Evolutionary conservation across 1,284 basidiomycete genomes (phyloP).

Genomic region (Cryptococcus neoformans): DNA sequence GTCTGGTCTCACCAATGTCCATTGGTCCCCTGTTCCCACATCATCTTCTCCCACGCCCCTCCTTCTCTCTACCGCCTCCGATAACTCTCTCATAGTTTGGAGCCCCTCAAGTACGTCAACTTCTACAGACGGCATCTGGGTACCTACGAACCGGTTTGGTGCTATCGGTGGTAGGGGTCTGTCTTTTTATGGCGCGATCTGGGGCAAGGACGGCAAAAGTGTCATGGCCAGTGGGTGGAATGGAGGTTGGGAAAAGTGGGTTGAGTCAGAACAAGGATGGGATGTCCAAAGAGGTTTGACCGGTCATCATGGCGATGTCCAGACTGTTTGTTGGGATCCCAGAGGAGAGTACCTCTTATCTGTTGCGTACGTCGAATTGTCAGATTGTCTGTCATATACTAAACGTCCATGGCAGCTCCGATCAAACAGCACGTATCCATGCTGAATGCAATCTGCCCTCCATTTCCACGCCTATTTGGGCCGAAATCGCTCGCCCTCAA

Average conservation of each 20-base stretch:
- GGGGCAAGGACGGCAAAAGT: conserved; percentile 56
- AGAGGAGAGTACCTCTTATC: conserved; percentile 82
- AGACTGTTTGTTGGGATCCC: conserved; percentile 78
- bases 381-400: not conserved
- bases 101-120: conserved; percentile 60
- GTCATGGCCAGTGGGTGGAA: conserved; percentile 86
- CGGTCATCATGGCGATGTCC: conserved; percentile 76
- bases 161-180: conserved; percentile 85
- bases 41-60: conserved; percentile 55
- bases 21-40: conserved; percentile 64
- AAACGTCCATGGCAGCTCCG: conserved; percentile 56
- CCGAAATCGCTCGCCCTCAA: conserved; percentile 84
- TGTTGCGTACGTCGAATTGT: conserved; percentile 58
- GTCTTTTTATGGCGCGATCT: conserved; percentile 84
- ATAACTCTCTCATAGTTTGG: conserved; percentile 92
- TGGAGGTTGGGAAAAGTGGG: conserved; percentile 87
- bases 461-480: conserved; percentile 58
- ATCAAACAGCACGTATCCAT: conserved; percentile 87
- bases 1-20: conserved; percentile 78
- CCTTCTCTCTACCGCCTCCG: conserved; percentile 81
- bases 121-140: conserved; percentile 70
- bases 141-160: conserved; percentile 82
- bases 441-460: conserved; percentile 51
- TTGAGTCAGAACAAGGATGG: conserved; percentile 56
- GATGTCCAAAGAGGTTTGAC: conserved; percentile 68